phyloP scores from a whole-genome alignment of 2,329 filamentous ascomycete species.

The Sporothrix mexicana region DNA sequence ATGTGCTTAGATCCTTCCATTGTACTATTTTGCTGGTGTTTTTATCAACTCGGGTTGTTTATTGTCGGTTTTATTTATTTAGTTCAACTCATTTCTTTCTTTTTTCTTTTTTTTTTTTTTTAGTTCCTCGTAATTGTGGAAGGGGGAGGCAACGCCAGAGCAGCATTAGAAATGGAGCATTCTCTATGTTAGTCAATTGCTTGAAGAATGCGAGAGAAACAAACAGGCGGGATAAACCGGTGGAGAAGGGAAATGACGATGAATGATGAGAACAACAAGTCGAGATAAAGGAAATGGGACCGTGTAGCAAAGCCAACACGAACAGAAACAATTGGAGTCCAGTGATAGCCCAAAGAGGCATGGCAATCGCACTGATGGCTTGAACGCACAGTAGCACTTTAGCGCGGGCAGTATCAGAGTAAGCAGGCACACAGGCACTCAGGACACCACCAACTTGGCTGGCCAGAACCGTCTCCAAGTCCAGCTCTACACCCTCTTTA shows the following conservation, averaged over 20 bases:
- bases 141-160: background rate
- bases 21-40: too few relatives aligned
- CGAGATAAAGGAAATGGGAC: background rate
- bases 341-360: background rate
- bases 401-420: background rate
- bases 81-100: background rate
- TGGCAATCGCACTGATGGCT: background rate
- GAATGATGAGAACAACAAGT: background rate
- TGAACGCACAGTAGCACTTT: too few relatives aligned
- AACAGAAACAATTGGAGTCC: background rate
- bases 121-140: background rate
- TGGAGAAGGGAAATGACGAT: background rate
- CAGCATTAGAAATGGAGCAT: constrained; percentile 14
- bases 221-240: background rate
- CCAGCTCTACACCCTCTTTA: constrained; percentile 11
- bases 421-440: background rate
- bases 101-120: background rate
- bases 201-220: background rate
- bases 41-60: too few relatives aligned
- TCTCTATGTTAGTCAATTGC: background rate
- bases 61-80: background rate
- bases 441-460: background rate
- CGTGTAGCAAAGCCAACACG: background rate
- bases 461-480: background rate
- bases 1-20: background rate